Evolutionary conservation across 2,329 filamentous ascomycete genomes (phyloP), one percentile per base, ranked within the genome.

Genomic region (Ramichloridium luteum): DNA sequence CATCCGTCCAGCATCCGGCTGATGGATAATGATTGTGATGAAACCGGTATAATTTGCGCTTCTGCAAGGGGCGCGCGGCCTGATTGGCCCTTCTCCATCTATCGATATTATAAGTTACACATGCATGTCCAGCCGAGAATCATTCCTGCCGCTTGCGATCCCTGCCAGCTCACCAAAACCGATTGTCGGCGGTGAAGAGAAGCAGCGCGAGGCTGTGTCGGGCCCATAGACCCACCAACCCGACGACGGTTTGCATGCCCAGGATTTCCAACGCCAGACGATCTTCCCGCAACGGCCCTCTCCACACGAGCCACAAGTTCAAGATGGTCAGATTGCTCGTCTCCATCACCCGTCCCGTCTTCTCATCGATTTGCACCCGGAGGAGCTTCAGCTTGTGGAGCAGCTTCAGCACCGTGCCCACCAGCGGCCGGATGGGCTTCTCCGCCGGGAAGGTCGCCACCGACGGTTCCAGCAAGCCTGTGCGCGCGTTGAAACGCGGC

Each of bases 221-320:
- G 32, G 85, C 73, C 51, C 93, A 82, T 37, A 98, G 61, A 13
- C 86, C 90, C 25, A 83, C 61, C n/a, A 92, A 55, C 5, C 90
- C 90, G 40, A 80, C 71, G 4, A 68, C 57, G 11, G 73, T 63
- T 64, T 98, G 90, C 58, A 94, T 70, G n/a, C 61, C 60, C 27
- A 90, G 70, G 38, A 98, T 68, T 55, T 90, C 83, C 51, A 74
- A 64, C 15, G 84, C 82, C 32, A 98, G 66, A 27, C 73, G 69
- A 58, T 93, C 81, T 56, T 98, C 90, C 40, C 81, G 72, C 67
- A 93, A 72, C 3, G 90, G 86, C 0, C 90, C 90, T 54, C 86
- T 78, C 82, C 85, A 93, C 31, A 96, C 82, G 40, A 98, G 65
- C 88, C 88, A 98, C 34, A 98, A 68, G 54, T 98, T 98, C 44